Percentiles rank a stretch among this genome's conserved stretches.
phyloP scores from a whole-genome alignment of 2,329 filamentous ascomycete species.

The Sporothrix phasma region DNA sequence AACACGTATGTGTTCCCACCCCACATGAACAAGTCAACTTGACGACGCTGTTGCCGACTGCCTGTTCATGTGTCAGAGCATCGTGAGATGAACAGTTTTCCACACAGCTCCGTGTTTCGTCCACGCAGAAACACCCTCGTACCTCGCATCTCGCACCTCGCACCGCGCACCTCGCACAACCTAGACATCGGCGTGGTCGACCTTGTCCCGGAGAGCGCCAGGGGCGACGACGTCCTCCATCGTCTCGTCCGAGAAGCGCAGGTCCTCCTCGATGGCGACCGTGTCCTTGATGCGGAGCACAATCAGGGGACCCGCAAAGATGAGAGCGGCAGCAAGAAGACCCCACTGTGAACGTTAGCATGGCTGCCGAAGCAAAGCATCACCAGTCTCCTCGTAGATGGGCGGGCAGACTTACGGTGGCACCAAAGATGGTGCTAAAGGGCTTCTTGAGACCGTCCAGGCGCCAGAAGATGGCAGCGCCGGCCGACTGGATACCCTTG shows the following conservation, averaged over 20 bases:
- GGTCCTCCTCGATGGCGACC: slow-evolving; percentile 70
- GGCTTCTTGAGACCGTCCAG: slow-evolving; percentile 53
- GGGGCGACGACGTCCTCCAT: slow-evolving; percentile 52
- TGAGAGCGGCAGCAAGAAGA: slow-evolving; percentile 59
- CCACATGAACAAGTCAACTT: neutral
- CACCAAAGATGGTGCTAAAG: slow-evolving; percentile 62
- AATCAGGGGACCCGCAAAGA: slow-evolving; percentile 72
- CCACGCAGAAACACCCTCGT: no score
- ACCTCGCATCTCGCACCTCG: no score
- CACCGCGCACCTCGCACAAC: no score
- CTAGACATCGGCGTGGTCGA: slow-evolving; percentile 5
- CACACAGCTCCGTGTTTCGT: neutral
- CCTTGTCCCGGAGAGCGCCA: slow-evolving; percentile 18
- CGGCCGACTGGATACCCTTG: slow-evolving; percentile 66
- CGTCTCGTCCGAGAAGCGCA: slow-evolving; percentile 78
- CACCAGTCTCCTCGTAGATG: neutral
- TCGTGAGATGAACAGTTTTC: no score
- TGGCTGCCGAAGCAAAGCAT: neutral
- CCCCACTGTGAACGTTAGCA: slow-evolving; percentile 49
- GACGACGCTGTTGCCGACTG: neutral
- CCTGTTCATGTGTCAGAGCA: neutral
- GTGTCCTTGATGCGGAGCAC: slow-evolving; percentile 70
- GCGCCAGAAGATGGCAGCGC: slow-evolving; percentile 65
- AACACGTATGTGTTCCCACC: neutral
- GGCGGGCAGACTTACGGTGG: slow-evolving; percentile 30